Evolutionary conservation across 2,329 filamentous ascomycete species (phyloP), one percentile per base, ranked within the genome.

Genomic region (Paracoccidioides brasiliensis): DNA sequence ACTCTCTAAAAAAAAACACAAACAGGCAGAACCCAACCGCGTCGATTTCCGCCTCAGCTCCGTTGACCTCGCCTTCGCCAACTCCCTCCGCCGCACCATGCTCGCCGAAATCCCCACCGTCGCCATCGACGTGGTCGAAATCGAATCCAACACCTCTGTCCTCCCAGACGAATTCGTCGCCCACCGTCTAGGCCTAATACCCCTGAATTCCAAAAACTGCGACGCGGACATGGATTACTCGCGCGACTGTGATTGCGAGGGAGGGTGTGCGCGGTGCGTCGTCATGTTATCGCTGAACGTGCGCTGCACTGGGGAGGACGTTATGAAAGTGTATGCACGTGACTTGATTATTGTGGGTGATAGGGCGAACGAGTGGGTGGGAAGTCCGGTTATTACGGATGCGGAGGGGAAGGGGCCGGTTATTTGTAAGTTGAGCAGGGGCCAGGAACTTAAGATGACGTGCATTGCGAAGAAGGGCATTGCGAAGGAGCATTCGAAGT

Each of bases 391-490:
- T 57, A 88, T 95, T 64, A 84, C 80, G 46, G 91, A 98, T 68
- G 80, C 85, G 0, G 87, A 91, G 52, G 84, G 84, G 9, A 81
- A 86, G 56, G 93, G 93, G 0, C 82, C 86, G 46, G 78, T 97
- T 63, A 91, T 98, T 61, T 88, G 86, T 66, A 97, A 97, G 77
- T 75, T 98, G 67, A 80, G 91, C 57, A 86, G 85, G 66, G 89
- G 86, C 2, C 93, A 98, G 73, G 90, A 95, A 71, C 75, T 98
- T 58, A 85, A 89, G 69, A 81, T 98, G 67, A 87, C 82, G 59
- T 97, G 91, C 68, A 86, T 96, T 61, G 93, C 91, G 52, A 96
- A 95, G 78, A 97, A 97, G 78, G 93, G 93, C 0, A 97, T 97
- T 61, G 90, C 91, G 41, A 98, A 98, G 77, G 93, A 98, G 71